Evolutionary conservation across 805 yeast species (phyloP).

Genomic region (Yamadazyma nakazawae): DNA sequence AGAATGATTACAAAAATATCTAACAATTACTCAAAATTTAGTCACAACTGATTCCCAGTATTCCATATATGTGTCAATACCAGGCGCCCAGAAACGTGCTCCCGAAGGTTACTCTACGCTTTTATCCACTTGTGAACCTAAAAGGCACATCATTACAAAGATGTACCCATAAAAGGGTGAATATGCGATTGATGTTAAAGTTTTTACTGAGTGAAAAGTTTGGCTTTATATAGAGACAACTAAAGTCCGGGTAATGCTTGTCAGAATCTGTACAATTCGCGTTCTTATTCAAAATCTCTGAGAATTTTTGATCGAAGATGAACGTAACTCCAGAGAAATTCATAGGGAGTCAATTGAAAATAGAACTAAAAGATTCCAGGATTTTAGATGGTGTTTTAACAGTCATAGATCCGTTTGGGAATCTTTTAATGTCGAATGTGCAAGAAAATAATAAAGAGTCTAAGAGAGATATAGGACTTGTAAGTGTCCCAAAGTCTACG

Average conservation of each 20-base stretch:
- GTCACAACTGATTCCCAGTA: slow-evolving; percentile 47
- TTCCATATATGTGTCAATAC: slow-evolving; percentile 37
- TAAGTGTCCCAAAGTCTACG: slow-evolving; percentile 48
- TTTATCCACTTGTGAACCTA: slow-evolving; percentile 29
- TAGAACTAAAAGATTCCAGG: slow-evolving; percentile 29
- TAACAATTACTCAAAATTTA: slow-evolving; percentile 19
- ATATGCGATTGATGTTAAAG: slow-evolving; percentile 38
- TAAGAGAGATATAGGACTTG: slow-evolving; percentile 46
- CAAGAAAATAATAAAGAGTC: slow-evolving; percentile 27
- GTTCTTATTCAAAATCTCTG: background rate
- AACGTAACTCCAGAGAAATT: slow-evolving; percentile 19
- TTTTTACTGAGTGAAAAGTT: slow-evolving; percentile 4
- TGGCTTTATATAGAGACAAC: background rate
- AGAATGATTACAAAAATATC: no score
- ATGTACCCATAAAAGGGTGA: slow-evolving; percentile 26
- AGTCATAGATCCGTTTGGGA: slow-evolving; percentile 44
- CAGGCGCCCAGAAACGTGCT: slow-evolving; percentile 50
- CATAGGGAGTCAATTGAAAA: slow-evolving; percentile 29
- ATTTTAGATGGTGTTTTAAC: slow-evolving; percentile 36
- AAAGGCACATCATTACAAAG: slow-evolving; percentile 13
- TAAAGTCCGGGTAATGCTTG: slow-evolving; percentile 11
- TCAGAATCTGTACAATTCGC: background rate
- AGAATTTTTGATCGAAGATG: background rate
- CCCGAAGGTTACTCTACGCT: slow-evolving; percentile 40
- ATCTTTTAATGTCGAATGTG: slow-evolving; percentile 33